Evolutionary conservation across 2,329 filamentous ascomycete genomes (phyloP).

Genomic region (Hypoxylon sp.): DNA sequence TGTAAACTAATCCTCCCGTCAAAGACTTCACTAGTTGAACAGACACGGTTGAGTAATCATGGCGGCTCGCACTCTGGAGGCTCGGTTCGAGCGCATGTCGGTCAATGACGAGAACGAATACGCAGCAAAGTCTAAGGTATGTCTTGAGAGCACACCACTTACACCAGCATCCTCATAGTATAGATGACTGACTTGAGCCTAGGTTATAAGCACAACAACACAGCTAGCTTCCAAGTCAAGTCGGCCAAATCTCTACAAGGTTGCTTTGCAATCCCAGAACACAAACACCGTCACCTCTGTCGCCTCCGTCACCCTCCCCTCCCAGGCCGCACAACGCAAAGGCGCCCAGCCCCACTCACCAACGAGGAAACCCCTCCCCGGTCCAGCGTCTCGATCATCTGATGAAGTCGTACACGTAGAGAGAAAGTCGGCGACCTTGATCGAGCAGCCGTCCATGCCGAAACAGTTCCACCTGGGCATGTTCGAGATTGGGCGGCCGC

Average conservation of each 20-base stretch:
- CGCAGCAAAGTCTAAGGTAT: constrained; percentile 82
- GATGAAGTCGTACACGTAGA: constrained; percentile 61
- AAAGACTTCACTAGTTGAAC: neutral
- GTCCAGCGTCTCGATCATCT: constrained; percentile 47
- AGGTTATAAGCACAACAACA: constrained; percentile 54
- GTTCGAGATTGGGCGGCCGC: constrained; percentile 89
- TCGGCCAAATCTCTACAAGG: constrained; percentile 85
- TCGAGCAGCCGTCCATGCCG: constrained; percentile 63
- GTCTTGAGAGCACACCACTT: constrained; percentile 45
- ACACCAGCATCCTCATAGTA: constrained; percentile 55
- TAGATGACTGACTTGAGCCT: constrained; percentile 46
- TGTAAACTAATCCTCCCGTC: too few relatives aligned
- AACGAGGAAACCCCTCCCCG: constrained; percentile 57
- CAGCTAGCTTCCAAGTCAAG: constrained; percentile 62
- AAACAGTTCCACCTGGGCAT: constrained; percentile 86
- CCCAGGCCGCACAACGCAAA: constrained; percentile 68
- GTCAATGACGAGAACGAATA: constrained; percentile 90
- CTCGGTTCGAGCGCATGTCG: constrained; percentile 87
- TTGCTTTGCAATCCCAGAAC: constrained; percentile 81
- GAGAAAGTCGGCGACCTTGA: constrained; percentile 59
- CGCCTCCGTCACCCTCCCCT: constrained; percentile 70
- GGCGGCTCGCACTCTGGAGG: constrained; percentile 81
- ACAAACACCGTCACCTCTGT: constrained; percentile 68
- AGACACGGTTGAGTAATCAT: constrained; percentile 50
- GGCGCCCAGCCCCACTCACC: constrained; percentile 57